Conservation (phyloP, 768 basidiomycete species). For the Leccinum disarticulatum region DNA sequence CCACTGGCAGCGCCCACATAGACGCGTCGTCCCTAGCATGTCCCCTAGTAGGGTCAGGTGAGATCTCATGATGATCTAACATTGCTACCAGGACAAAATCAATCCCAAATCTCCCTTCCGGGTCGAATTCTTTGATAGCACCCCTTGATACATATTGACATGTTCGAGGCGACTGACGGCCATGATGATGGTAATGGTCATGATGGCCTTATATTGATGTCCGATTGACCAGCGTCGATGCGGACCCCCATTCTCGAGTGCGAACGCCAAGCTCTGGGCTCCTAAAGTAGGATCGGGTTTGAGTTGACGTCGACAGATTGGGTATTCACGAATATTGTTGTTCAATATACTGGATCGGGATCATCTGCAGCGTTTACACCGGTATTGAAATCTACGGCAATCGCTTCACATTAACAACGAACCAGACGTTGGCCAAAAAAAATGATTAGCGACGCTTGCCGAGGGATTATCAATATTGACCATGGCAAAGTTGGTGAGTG, state of each 20-base stretch:
- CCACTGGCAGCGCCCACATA: neutral
- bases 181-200: neutral
- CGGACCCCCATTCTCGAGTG: neutral
- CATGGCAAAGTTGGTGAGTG: neutral
- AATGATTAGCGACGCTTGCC: neutral
- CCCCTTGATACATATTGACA: neutral
- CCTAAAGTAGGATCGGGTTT: neutral
- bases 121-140: neutral
- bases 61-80: neutral
- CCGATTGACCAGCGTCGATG: neutral
- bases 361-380: neutral
- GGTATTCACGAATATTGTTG: neutral
- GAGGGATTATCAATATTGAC: neutral
- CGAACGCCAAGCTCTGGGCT: neutral
- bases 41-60: neutral
- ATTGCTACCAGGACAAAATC: neutral
- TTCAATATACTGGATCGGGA: neutral
- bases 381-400: neutral
- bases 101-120: neutral
- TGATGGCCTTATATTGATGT: neutral
- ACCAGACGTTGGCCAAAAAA: neutral
- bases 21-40: neutral
- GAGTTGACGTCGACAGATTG: neutral
- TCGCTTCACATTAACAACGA: neutral
- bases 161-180: neutral